Percentiles rank a stretch among this genome's conserved stretches.
These are phyloP conservation scores for Kalaharituber pfeilii DNA, from an alignment of 2,329 filamentous ascomycete genomes.

Conservation along the genomic window DNA sequence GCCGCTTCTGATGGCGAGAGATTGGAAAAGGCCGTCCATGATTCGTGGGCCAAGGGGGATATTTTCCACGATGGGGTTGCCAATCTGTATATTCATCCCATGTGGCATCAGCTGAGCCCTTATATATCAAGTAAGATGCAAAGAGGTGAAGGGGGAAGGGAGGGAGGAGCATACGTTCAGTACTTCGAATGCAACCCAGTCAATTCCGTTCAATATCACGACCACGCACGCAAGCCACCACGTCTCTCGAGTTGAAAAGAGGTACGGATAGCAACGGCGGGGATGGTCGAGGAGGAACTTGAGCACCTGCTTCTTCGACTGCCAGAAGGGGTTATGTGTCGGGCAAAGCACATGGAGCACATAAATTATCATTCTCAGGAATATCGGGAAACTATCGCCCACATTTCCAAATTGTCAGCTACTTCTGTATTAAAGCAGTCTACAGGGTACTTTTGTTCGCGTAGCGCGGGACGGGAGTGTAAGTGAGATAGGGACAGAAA, in stretches of 20 bases:
- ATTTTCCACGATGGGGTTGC: slow-evolving; percentile 30
- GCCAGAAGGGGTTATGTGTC: neutral
- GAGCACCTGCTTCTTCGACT: slow-evolving; percentile 21
- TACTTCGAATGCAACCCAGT: slow-evolving; percentile 28
- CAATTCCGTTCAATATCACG: slow-evolving; percentile 33
- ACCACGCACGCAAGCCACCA: slow-evolving; percentile 36
- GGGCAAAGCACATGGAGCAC: neutral
- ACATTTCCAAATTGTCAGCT: too few relatives aligned
- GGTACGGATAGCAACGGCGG: slow-evolving; percentile 38
- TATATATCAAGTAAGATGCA: too few relatives aligned
- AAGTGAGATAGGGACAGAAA: too few relatives aligned
- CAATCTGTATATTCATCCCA: slow-evolving; percentile 24
- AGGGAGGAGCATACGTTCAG: slow-evolving; percentile 23
- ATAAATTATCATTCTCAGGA: slow-evolving; percentile 3
- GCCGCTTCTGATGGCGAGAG: slow-evolving; percentile 34
- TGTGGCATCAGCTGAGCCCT: neutral
- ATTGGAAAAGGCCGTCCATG: slow-evolving; percentile 38
- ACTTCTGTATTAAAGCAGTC: too few relatives aligned
- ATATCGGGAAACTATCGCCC: slow-evolving; percentile 3
- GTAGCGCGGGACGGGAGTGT: too few relatives aligned
- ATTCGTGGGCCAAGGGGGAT: slow-evolving; percentile 29
- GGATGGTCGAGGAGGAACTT: slow-evolving; percentile 39
- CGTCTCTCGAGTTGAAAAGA: slow-evolving; percentile 37
- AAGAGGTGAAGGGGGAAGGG: slow-evolving; percentile 17
- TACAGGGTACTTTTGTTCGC: too few relatives aligned